Evolutionary conservation across 495 filamentous ascomycete genomes (phyloP).

Genomic region (Annulohypoxylon stygium): DNA sequence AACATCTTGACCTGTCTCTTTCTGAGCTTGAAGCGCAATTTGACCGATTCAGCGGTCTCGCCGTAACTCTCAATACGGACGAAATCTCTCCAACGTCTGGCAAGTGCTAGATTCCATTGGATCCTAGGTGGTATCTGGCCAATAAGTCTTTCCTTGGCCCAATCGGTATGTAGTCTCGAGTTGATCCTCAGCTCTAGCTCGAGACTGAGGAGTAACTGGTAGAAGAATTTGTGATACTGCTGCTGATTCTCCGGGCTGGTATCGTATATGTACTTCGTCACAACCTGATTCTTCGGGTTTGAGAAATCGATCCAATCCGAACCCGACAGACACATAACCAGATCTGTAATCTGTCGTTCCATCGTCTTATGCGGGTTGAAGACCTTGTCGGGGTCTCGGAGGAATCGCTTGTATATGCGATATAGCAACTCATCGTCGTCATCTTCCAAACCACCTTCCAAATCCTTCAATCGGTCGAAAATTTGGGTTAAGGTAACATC

Average conservation of each 20-base stretch:
- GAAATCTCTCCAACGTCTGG: conserved; percentile 75
- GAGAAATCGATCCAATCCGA: conserved; percentile 78
- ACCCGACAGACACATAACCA: conserved; percentile 72
- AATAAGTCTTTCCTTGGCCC: conserved; percentile 68
- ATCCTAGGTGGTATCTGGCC: conserved; percentile 73
- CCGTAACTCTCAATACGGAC: conserved; percentile 69
- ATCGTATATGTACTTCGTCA: conserved; percentile 72
- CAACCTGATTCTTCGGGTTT: conserved; percentile 70
- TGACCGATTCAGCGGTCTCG: conserved; percentile 58
- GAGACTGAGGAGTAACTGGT: conserved; percentile 76
- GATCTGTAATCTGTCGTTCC: conserved; percentile 75
- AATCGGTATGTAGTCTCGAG: conserved; percentile 63
- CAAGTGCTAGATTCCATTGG: conserved; percentile 76
- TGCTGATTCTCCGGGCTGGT: conserved; percentile 51
- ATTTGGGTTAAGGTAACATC: conserved; percentile 66
- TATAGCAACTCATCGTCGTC: conserved; percentile 68
- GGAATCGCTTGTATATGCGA: conserved; percentile 64
- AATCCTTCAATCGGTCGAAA: conserved; percentile 66
- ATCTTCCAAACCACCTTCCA: conserved; percentile 70
- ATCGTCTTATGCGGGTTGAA: conserved; percentile 66
- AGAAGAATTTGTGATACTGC: conserved; percentile 73
- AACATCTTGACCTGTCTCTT: conserved; percentile 72
- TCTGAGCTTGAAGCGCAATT: conserved; percentile 69
- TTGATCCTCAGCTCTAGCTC: conserved; percentile 75
- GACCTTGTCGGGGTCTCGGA: conserved; percentile 65